Base-by-base conservation (phyloP, 1,284 basidiomycete genomes). In the Malassezia yamatoensis region DNA sequence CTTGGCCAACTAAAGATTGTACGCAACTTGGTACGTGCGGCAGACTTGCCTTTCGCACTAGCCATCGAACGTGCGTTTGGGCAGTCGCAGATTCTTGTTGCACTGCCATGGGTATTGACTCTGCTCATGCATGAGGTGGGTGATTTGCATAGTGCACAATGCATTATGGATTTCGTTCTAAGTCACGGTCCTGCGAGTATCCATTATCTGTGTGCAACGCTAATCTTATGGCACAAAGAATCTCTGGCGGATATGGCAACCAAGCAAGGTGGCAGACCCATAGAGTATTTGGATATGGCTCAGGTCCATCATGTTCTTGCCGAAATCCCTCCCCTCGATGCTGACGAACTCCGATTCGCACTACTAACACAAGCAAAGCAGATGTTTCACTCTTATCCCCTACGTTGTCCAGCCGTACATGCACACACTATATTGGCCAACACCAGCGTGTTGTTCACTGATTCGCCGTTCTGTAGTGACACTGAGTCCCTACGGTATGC, bases 111-210 rank as follows among this genome's bases (percentile, higher is more conserved):
- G 78, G 81, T 94, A 37, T 78, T 96, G 37, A 93, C 90, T 0
- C 80, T 94, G 32, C 87, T 94, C 75, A 85, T 90, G 5, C 90
- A 96, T 74, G 89, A 93, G 66, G 79, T 91, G 20, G 80, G 83
- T 2, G 81, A 50, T 16, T 40, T 90, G 20, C 45, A 12, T 4
- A 43, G 56, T 24, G 85, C 89, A 33, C 88, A 90, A 74, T 83
- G 88, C 58, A 81, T 90, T 43, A 89, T 93, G 72, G 90, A 93
- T 76, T 94, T 84, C 70, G 77, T 94, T 6, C 77, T 94, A 4
- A 82, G 83, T 53, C 80, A 88, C 39, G 88, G 88, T 13, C 90
- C 90, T 3, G 82, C 88, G 35, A 79, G 80, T 1, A 80, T 83
- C 0, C 84, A 93, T 1, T 94, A 93, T 76, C 80, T 94, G 2